These are phyloP conservation scores for Hyaloscypha bicolor DNA, from an alignment of 495 filamentous ascomycete species.

Conservation along the genomic window DNA sequence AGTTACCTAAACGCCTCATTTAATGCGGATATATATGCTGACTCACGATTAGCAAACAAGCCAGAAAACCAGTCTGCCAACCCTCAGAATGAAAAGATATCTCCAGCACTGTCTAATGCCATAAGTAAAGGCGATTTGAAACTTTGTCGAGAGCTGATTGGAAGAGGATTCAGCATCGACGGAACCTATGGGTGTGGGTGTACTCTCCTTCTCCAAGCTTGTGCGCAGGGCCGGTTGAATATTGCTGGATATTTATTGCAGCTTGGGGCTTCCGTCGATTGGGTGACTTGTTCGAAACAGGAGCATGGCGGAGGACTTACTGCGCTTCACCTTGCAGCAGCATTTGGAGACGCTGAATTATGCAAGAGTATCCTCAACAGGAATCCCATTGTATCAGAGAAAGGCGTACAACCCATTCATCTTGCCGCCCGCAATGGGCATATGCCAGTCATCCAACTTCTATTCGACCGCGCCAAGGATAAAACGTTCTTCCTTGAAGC, in stretches of 20 bases:
- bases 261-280: background rate
- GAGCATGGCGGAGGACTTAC: background rate
- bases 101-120: constrained; percentile 2
- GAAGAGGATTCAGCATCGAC: constrained; percentile 6
- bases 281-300: background rate
- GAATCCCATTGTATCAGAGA: background rate
- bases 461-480: background rate
- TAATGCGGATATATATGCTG: background rate
- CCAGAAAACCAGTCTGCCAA: background rate
- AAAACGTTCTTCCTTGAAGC: background rate
- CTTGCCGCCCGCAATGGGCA: background rate
- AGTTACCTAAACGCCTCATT: no score
- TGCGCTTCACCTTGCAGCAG: background rate
- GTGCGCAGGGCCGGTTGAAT: no score
- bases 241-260: background rate
- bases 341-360: background rate
- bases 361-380: background rate
- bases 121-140: constrained; percentile 1
- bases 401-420: background rate
- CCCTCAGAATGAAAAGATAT: background rate
- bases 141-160: constrained; percentile 7
- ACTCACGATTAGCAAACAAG: background rate
- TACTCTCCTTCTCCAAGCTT: background rate
- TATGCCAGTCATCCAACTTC: background rate
- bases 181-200: constrained; percentile 3